Evolutionary conservation across 768 basidiomycete species (phyloP), one percentile per base, ranked within the genome.

Genomic region (Mycena polygramma): DNA sequence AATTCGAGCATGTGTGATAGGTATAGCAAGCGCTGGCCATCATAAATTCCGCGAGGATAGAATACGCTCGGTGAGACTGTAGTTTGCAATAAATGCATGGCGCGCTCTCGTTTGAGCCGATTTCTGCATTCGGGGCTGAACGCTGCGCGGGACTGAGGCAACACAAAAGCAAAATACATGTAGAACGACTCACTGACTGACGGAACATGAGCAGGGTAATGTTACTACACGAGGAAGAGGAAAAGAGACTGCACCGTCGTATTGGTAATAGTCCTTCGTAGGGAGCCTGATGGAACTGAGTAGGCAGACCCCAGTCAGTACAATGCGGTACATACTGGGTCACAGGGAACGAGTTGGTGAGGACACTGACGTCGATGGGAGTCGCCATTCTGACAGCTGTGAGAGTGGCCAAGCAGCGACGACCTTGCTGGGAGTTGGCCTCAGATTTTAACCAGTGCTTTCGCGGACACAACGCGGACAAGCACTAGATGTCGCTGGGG

Each of bases 21-120:
- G 46, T 85, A 89, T 0, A 85, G 74, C 0, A 88, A 82, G 0
- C 80, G 79, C 7, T 79, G 78, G 0, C 87, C 84, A 58, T 89
- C 88, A 63, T 85, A 89, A 5, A 89, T 73, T 4, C 81, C 78
- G 17, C 81, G 82, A 0, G 86, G 86, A 17, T 74, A 79, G 69
- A 89, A 89, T 0, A 81, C 10, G 0, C 60, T 62, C 0, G 86
- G 82, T 0, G 80, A 77, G 0, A 81, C 73, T 0, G 75, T 75
- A 6, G 76, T 82, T 59, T 88, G 87, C 0, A 89, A 76, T 6
- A 78, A 76, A 20, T 82, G 75, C 13, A 86, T 77, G 2, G 83
- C 75, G n/a, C 79, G 75, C 60, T 79, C 75, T 8, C 79, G 74
- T 53, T 78, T 79, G 19, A 67, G 60, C 43, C 72, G 63, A 0